Evolutionary conservation across 768 basidiomycete species (phyloP).

Genomic region (Pleurotus tuber-regium): DNA sequence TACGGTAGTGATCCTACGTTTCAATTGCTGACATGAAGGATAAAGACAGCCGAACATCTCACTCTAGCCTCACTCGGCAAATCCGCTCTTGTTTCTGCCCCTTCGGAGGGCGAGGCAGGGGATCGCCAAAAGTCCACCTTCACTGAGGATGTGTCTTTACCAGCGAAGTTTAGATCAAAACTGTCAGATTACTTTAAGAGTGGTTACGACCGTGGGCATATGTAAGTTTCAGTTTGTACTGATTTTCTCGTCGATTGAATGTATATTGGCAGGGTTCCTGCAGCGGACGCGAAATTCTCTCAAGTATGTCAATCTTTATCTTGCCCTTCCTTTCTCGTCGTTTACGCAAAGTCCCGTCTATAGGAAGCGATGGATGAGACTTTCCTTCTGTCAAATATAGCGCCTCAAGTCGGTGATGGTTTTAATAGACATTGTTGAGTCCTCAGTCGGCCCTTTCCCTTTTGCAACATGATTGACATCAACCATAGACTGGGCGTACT

Average conservation of each 20-base stretch:
- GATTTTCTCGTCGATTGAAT: background rate
- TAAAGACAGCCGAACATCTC: conserved; percentile 92
- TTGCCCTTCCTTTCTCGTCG: background rate
- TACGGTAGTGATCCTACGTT: background rate
- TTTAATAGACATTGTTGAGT: conserved; percentile 94
- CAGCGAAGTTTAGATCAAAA: conserved; percentile 74
- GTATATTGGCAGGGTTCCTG: conserved; percentile 70
- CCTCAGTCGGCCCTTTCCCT: background rate
- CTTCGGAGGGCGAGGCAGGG: conserved; percentile 39
- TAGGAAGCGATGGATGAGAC: conserved; percentile 96
- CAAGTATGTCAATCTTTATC: conserved; percentile 45
- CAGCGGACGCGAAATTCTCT: conserved; percentile 90
- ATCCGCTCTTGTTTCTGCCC: conserved; percentile 27
- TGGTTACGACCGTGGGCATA: conserved; percentile 96
- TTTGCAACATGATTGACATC: conserved; percentile 1
- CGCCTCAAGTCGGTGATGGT: conserved; percentile 95
- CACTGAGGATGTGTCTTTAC: conserved; percentile 78
- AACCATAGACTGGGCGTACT: conserved; percentile 86
- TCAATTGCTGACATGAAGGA: background rate
- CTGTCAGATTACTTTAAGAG: conserved; percentile 89
- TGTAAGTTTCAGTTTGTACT: conserved; percentile 49
- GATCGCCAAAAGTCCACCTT: conserved; percentile 81
- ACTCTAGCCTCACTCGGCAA: conserved; percentile 72
- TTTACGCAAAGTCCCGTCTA: background rate
- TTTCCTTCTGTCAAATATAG: conserved; percentile 92